Evolutionary conservation across 148 eudicot genomes (phyloP), one percentile per base, ranked within the genome.

Genomic region (Amaranthus cruentus): DNA sequence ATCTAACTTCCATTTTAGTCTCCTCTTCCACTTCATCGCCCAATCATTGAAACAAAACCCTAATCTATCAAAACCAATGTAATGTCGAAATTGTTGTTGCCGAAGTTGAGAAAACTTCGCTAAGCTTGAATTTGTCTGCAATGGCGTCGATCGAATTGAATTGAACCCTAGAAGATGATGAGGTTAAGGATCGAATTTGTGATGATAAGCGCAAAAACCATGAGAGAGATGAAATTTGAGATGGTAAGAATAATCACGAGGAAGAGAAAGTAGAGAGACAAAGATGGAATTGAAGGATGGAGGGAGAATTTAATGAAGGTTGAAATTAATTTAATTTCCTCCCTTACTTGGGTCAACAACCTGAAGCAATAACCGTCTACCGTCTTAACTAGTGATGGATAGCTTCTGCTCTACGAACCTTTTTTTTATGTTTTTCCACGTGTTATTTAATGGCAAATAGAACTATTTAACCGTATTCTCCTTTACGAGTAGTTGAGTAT

Each of bases 1-100:
- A 90, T 92, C 93, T 92, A 69, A 81, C 81, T 80, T 93, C 98
- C 98, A 93, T 93, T 74, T 69, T 74, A 67, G 69, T n/a, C 69
- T 79, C 78, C 68, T 73, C 60, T 60, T 71, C 73, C 80, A 61
- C 87, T 78, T 85, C 96, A 90, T 87, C 76, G 62, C 87, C 84
- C 70, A 71, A 60, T 65, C 85, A 74, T 85, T 87, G 48, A 4
- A 62, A 2, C 1, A 0, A 28, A 28, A 28, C 38, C 38, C 38
- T 28, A 28, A 28, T 28, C 2, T 28, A 28, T 1, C 9, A 38
- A 5, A 62, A 44, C 68, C 51, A 4, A 58, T 8, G n/a, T 56
- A 63, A 63, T 63, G 67, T 42, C 67, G 67, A 28, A 28, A 28
- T 28, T 47, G 6, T 6, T 18, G 63, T 4, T 28, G 4, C 3